Evolutionary conservation across 768 basidiomycete genomes (phyloP).

Genomic region (Lactarius indigo): DNA sequence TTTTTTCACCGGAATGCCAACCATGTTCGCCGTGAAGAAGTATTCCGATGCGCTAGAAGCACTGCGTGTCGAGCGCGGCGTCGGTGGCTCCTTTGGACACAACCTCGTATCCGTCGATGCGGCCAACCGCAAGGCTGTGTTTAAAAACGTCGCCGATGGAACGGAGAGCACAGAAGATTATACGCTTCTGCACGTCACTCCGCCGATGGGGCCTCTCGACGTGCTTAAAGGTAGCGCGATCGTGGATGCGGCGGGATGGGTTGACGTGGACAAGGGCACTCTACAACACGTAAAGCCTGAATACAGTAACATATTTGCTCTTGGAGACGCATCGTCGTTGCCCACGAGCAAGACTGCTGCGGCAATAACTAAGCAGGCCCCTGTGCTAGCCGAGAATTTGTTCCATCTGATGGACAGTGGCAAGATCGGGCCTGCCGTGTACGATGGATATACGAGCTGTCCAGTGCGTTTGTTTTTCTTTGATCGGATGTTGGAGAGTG

Average conservation of each 20-base stretch:
- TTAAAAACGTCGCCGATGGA: constrained; percentile 68
- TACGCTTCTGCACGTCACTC: constrained; percentile 78
- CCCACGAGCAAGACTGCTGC: constrained; percentile 97
- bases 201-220: constrained; percentile 89
- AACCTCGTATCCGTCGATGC: constrained; percentile 76
- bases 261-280: constrained; percentile 77
- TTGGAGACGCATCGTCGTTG: constrained; percentile 90
- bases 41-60: constrained; percentile 85
- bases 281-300: constrained; percentile 81
- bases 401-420: constrained; percentile 73
- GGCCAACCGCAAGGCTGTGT: constrained; percentile 73
- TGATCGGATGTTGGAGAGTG: background rate
- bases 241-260: constrained; percentile 84
- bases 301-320: constrained; percentile 77
- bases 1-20: constrained; percentile 88
- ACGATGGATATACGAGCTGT: constrained; percentile 89
- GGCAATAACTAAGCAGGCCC: constrained; percentile 87
- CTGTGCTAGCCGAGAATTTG: constrained; percentile 87
- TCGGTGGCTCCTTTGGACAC: constrained; percentile 78
- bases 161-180: constrained; percentile 70
- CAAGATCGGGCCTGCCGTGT: constrained; percentile 60
- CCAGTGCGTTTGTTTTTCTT: constrained; percentile 54
- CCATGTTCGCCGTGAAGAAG: constrained; percentile 97
- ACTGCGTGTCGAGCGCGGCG: constrained; percentile 72
- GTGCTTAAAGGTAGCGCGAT: constrained; percentile 75